Evolutionary conservation across 2,329 filamentous ascomycete genomes (phyloP).

Genomic region (Pseudocercospora crystallina): DNA sequence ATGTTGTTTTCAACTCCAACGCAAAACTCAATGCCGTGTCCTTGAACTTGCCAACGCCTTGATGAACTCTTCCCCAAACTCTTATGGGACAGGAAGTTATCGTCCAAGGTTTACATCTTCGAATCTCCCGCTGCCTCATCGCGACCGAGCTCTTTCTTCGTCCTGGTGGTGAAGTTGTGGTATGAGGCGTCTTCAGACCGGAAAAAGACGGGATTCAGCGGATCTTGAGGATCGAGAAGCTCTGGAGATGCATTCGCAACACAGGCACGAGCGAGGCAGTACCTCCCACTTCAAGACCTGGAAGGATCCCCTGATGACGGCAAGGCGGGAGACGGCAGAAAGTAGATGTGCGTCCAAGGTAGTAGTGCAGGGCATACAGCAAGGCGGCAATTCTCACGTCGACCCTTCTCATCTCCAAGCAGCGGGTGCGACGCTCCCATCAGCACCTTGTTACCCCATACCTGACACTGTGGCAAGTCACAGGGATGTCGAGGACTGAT

Average conservation of each 20-base stretch:
- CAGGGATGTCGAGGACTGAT: background rate
- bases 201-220: slow-evolving; percentile 1
- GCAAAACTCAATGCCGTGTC: too few relatives aligned
- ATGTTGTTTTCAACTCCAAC: too few relatives aligned
- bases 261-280: background rate
- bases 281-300: slow-evolving; percentile 4
- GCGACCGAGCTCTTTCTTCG: too few relatives aligned
- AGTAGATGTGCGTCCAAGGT: background rate
- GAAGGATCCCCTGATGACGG: slow-evolving; percentile 8
- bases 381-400: slow-evolving; percentile 11
- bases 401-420: background rate
- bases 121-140: too few relatives aligned
- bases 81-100: too few relatives aligned
- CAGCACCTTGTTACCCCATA: background rate
- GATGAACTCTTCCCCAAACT: too few relatives aligned
- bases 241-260: background rate
- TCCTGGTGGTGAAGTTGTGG: too few relatives aligned
- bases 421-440: background rate
- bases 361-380: too few relatives aligned
- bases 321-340: slow-evolving; percentile 1
- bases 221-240: background rate
- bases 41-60: too few relatives aligned
- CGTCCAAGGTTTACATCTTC: too few relatives aligned
- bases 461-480: background rate
- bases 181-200: background rate